Base-by-base conservation (phyloP, 805 yeast species). In the Ogataea thermomethanolica region DNA sequence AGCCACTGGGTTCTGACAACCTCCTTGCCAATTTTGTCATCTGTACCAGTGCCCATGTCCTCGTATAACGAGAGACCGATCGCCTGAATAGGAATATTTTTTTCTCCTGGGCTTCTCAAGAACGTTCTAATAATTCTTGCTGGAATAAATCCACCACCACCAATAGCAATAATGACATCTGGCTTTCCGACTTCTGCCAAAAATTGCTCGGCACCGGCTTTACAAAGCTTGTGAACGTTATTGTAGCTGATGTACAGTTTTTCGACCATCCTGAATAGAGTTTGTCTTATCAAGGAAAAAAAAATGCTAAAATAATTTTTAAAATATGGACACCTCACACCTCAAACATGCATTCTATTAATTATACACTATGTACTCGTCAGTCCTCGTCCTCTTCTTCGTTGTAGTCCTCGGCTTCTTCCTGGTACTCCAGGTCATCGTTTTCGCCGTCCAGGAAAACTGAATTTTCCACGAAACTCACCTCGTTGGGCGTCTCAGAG, bases 1-100 rank as follows among this genome's bases (percentile, higher is more conserved):
- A 87, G 73, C 95, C 95, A 87, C 67, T 87, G 95, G 17, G 95
- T 87, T 61, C 95, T 78, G 27, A 85, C 70, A 34, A 87, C 95
- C 64, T 87, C 90, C 53, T 78, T 78, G 35, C 95, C 95, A 42
- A 81, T 81, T 44, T 64, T 61, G 35, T 30, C 33, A 45, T 75
- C 83, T 17, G 52, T 51, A 22, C 70, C 65, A 17, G 72, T 70
- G 5, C 69, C 70, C 55, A 79, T 52, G 54, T 76, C 75, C 59
- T 80, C 86, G 51, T 80, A 80, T 22, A 80, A 62, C 1, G 84
- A 78, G 39, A 80, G 67, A 22, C 84, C 84, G 55, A 80, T 78
- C 30, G 84, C 85, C 61, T 79, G 84, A 47, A 80, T 79, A 29
- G 85, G 83, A 35, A 80, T 79, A 59, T 80, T 80, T 53, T 78